Evolutionary conservation across 148 eudicot genomes (phyloP).

Genomic region (Nyssa sinensis): DNA sequence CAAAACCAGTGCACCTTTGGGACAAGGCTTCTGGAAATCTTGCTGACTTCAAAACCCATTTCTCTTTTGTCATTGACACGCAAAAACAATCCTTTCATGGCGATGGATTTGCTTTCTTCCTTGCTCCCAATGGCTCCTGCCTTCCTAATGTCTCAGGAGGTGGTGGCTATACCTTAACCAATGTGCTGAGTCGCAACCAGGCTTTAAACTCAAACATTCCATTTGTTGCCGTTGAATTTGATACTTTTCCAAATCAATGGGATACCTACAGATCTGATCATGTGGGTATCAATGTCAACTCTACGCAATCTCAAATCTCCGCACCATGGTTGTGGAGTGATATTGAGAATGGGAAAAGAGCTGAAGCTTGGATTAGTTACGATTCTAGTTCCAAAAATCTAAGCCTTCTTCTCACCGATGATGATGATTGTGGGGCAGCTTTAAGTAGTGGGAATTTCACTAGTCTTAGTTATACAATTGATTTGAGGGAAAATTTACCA

Average conservation of each 20-base stretch:
- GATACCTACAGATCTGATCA: conserved; percentile 4
- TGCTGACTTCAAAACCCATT: background rate
- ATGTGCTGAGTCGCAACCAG: no score
- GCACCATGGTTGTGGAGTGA: background rate
- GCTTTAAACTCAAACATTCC: background rate
- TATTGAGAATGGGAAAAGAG: background rate
- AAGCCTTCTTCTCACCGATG: background rate
- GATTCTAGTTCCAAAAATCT: background rate
- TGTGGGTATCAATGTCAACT: background rate
- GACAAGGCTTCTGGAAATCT: background rate
- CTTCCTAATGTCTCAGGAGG: no score
- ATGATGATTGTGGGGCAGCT: no score
- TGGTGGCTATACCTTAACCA: no score
- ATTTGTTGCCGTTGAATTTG: conserved; percentile 26
- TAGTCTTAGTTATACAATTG: background rate
- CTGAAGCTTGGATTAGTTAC: background rate
- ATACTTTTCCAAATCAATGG: conserved; percentile 15
- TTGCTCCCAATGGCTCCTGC: background rate
- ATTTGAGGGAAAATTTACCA: background rate
- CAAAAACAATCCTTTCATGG: accelerated
- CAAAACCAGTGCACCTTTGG: background rate
- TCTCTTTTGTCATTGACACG: background rate
- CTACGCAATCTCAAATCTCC: background rate
- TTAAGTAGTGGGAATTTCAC: background rate
- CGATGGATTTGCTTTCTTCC: background rate